Evolutionary conservation across 352 stramenopile species (phyloP).

Genomic region (Phytopythium kandeliae): DNA sequence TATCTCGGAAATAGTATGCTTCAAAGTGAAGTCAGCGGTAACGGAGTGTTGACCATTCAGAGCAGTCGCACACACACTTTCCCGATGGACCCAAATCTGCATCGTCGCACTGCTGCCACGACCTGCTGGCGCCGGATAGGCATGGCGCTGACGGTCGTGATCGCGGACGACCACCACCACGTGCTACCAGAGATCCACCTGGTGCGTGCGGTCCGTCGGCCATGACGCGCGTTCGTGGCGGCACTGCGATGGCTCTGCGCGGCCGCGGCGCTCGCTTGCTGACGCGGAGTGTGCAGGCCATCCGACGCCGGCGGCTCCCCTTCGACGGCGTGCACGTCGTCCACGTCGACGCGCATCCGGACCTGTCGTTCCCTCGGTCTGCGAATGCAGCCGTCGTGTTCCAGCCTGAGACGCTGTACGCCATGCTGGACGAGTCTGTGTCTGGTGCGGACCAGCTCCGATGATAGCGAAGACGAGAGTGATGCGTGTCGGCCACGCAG

Average conservation of each 20-base stretch:
- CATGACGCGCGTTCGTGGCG: background rate
- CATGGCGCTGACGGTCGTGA: slow-evolving; percentile 21
- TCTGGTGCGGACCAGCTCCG: slow-evolving; percentile 18
- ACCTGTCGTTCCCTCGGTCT: slow-evolving; percentile 65
- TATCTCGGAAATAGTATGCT: too few relatives aligned
- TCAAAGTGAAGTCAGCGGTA: too few relatives aligned
- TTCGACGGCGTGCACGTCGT: slow-evolving; percentile 65
- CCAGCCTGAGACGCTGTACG: slow-evolving; percentile 62
- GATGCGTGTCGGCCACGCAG: too few relatives aligned
- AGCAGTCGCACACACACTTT: too few relatives aligned
- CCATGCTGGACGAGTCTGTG: slow-evolving; percentile 54
- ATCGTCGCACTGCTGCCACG: too few relatives aligned
- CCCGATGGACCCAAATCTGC: too few relatives aligned
- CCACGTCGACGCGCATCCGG: slow-evolving; percentile 84
- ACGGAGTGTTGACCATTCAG: too few relatives aligned
- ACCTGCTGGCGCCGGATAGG: too few relatives aligned
- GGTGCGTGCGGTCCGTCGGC: too few relatives aligned
- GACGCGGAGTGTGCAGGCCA: slow-evolving; percentile 32
- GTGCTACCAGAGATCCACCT: slow-evolving; percentile 67
- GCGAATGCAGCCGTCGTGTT: slow-evolving; percentile 49
- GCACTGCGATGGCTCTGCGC: too few relatives aligned
- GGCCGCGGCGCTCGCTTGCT: background rate
- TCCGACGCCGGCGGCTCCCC: slow-evolving; percentile 59
- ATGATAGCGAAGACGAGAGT: too few relatives aligned
- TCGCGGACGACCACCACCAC: slow-evolving; percentile 81